Base-by-base conservation (phyloP, 2,329 filamentous ascomycete genomes). In the Volutella citrinella region DNA sequence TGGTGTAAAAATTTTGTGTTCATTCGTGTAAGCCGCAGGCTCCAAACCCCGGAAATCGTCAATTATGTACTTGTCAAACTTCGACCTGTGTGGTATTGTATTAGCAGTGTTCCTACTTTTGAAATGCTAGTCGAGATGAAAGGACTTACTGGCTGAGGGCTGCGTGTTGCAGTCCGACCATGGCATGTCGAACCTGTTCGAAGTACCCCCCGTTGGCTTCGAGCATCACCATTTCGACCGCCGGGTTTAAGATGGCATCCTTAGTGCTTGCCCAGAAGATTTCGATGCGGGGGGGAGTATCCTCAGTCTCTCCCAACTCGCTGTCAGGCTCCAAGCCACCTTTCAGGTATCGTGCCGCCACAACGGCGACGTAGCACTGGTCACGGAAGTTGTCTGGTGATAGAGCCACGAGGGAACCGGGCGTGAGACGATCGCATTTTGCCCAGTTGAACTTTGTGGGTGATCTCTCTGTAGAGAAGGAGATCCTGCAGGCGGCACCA, bases 201-300 rank as follows among this genome's bases (percentile, higher is more conserved):
- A 79, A 95, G 54, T 89, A 95, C 1, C 84, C 82, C 0, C 61
- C 60, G 4, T 81, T 74, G 2, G 84, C 74, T 53, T 95, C 87
- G 0, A 95, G 64, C 86, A 95, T 95, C 10, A 90, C 60, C 57
- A 81, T 82, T 48, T 84, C 79, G 20, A 74, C 59, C 12, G 74
- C 71, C 0, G 87, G 80, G 49, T 95, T 84, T 30, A 94, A 68
- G 4, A 73, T 40, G 0, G 80, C 65, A 16, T 89, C 76, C 4
- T 76, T 64, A 1, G 68, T 51, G 7, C 72, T 60, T 1, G 76
- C 74, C 65, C 88, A 90, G 51, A 83, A 82, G 1, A 95, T 65
- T 45, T 95, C 87, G 12, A 95, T 73, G 20, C 82, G 74, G 0
- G 86, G 83, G 1, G 84, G 82, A 0, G 49, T 52, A 7, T 43